Conservation (phyloP, 179 eudicot genomes). For the Spinacia oleracea region DNA sequence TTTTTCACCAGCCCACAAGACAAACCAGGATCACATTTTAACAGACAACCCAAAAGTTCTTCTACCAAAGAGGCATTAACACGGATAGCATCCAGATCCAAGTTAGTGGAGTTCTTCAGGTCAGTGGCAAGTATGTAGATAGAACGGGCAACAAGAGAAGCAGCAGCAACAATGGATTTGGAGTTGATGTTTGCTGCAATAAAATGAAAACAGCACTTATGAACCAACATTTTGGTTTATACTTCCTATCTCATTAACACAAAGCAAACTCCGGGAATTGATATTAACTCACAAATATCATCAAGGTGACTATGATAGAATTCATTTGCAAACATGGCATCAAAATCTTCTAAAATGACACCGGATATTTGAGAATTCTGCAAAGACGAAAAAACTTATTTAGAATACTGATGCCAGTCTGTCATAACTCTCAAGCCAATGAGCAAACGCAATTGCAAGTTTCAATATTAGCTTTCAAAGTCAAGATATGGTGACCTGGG, state of each 20-base stretch:
- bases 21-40: constrained; percentile 86
- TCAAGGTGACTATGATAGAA: constrained; percentile 94
- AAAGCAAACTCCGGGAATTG: constrained; percentile 16
- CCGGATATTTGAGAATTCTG: constrained; percentile 86
- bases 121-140: constrained; percentile 79
- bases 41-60: constrained; percentile 76
- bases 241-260: constrained; percentile 3
- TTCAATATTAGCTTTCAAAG: background rate
- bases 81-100: constrained; percentile 45
- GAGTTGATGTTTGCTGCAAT: constrained; percentile 83
- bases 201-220: constrained; percentile 7
- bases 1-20: constrained; percentile 77
- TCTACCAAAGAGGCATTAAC: constrained; percentile 75
- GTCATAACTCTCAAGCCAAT: background rate
- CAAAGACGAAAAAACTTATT: constrained; percentile 13
- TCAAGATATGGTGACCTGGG: background rate
- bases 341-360: constrained; percentile 81
- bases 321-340: constrained; percentile 56
- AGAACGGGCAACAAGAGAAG: constrained; percentile 88
- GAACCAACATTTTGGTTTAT: background rate
- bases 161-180: constrained; percentile 79
- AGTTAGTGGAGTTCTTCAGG: constrained; percentile 29
- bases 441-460: background rate
- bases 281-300: constrained; percentile 61
- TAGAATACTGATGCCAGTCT: background rate